Percentiles rank a stretch among this genome's conserved stretches.
These are phyloP conservation scores for Cucurbita maxima DNA, from an alignment of 306 rosid species.

Conservation along the genomic window DNA sequence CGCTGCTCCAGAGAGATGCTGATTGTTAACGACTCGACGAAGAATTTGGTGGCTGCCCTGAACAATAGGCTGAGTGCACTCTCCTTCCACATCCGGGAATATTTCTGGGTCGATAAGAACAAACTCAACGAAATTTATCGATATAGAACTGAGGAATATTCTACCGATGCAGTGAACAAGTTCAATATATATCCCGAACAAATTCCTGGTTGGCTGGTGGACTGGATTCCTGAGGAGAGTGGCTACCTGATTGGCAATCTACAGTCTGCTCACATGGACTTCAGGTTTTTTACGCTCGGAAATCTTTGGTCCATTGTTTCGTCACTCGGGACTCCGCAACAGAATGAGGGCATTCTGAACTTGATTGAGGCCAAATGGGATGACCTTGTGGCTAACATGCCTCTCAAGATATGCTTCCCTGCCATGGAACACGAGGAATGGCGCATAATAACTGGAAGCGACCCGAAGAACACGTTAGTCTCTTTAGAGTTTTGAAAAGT, in stretches of 20 bases:
- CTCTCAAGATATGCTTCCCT: constrained; percentile 84
- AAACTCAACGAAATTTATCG: constrained; percentile 91
- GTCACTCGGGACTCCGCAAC: constrained; percentile 57
- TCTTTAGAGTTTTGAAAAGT: background rate
- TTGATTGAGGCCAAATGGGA: constrained; percentile 86
- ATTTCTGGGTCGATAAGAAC: constrained; percentile 76
- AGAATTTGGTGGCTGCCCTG: constrained; percentile 58
- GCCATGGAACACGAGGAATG: constrained; percentile 78
- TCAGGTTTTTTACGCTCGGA: constrained; percentile 80
- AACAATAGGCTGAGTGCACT: constrained; percentile 81
- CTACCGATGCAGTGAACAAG: constrained; percentile 78
- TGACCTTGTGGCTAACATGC: constrained; percentile 72
- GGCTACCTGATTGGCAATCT: constrained; percentile 87
- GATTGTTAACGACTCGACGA: constrained; percentile 57
- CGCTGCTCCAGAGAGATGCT: constrained; percentile 79
- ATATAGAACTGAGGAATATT: constrained; percentile 84
- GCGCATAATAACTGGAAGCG: constrained; percentile 83
- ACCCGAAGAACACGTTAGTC: constrained; percentile 89
- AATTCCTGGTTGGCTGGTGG: constrained; percentile 88
- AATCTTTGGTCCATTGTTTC: constrained; percentile 85
- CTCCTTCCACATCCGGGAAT: constrained; percentile 78
- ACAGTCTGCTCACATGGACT: constrained; percentile 97
- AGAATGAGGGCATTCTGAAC: constrained; percentile 54
- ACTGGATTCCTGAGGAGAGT: constrained; percentile 82
- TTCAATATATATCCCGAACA: constrained; percentile 95